Evolutionary conservation across 202 grass and related monocot species (phyloP).

Genomic region (Dendrocalamus latiflorus): DNA sequence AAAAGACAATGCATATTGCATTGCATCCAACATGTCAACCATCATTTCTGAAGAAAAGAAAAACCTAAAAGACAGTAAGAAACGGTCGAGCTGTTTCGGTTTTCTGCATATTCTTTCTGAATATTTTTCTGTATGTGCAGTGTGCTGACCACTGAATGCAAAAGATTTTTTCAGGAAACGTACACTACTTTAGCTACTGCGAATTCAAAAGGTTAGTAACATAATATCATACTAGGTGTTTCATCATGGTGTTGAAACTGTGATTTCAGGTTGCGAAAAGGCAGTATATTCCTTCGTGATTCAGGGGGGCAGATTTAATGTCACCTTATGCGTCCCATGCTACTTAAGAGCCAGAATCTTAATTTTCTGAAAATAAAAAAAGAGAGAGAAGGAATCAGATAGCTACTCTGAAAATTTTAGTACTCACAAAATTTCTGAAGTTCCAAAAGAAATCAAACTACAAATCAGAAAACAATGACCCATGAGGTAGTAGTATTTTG

Average conservation of each 20-base stretch:
- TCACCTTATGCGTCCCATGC: neutral
- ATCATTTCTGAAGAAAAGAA: neutral
- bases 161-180: slow-evolving; percentile 18
- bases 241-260: slow-evolving; percentile 1
- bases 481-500: neutral
- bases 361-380: neutral
- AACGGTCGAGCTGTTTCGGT: slow-evolving; percentile 16
- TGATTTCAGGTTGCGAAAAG: slow-evolving; percentile 9
- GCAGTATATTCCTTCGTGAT: slow-evolving; percentile 34
- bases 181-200: slow-evolving; percentile 34
- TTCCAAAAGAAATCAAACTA: neutral
- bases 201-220: slow-evolving; percentile 25
- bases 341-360: slow-evolving; percentile 26
- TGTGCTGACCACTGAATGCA: slow-evolving; percentile 18
- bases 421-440: neutral
- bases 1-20: neutral
- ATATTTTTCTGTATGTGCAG: neutral
- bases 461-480: slow-evolving; percentile 22
- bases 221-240: slow-evolving; percentile 1
- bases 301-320: slow-evolving; percentile 17
- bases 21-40: slow-evolving; percentile 1
- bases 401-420: neutral
- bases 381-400: neutral
- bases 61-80: neutral
- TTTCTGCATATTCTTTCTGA: slow-evolving; percentile 29